These are phyloP conservation scores for Fusarium sp. DNA, from an alignment of 2,329 filamentous ascomycete species.

Conservation along the genomic window DNA sequence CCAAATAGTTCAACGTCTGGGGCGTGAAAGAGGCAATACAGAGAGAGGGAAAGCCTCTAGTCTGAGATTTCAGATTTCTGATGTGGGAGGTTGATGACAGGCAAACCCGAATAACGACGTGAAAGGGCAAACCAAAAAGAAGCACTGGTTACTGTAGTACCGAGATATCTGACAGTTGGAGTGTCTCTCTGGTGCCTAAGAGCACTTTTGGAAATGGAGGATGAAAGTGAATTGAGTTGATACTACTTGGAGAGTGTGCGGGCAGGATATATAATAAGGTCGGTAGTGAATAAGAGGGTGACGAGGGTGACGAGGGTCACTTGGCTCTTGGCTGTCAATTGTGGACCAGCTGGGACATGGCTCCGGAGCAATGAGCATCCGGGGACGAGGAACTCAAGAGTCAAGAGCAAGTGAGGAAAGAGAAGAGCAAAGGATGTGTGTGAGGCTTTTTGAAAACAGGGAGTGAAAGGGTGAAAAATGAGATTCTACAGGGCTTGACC, in stretches of 20 bases:
- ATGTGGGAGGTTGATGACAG: slow-evolving; percentile 4
- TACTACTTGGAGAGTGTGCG: slow-evolving; percentile 14
- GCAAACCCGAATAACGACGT: not conserved
- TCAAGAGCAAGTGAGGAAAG: slow-evolving; percentile 15
- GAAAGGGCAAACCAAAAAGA: slow-evolving; percentile 12
- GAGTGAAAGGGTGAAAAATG: slow-evolving; percentile 39
- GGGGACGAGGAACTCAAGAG: slow-evolving; percentile 12
- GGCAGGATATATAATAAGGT: slow-evolving; percentile 18
- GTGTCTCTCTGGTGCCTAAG: slow-evolving; percentile 30
- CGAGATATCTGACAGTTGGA: slow-evolving; percentile 5
- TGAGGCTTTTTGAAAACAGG: slow-evolving; percentile 28
- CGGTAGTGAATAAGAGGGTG: not conserved
- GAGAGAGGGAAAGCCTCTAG: slow-evolving; percentile 14
- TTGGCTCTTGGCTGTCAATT: slow-evolving; percentile 2
- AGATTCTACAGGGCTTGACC: slow-evolving; percentile 30
- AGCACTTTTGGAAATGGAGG: slow-evolving; percentile 15
- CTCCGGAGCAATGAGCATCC: slow-evolving; percentile 34
- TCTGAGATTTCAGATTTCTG: not conserved
- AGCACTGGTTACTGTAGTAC: slow-evolving; percentile 7
- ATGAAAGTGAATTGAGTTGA: slow-evolving; percentile 12
- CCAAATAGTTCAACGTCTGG: slow-evolving; percentile 7
- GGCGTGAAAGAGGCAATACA: slow-evolving; percentile 16
- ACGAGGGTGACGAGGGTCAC: slow-evolving; percentile 3
- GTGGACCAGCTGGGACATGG: slow-evolving; percentile 19
- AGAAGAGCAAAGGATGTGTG: not conserved